Evolutionary conservation across 495 filamentous ascomycete species (phyloP).

Genomic region (Aspergillus haitiensis): DNA sequence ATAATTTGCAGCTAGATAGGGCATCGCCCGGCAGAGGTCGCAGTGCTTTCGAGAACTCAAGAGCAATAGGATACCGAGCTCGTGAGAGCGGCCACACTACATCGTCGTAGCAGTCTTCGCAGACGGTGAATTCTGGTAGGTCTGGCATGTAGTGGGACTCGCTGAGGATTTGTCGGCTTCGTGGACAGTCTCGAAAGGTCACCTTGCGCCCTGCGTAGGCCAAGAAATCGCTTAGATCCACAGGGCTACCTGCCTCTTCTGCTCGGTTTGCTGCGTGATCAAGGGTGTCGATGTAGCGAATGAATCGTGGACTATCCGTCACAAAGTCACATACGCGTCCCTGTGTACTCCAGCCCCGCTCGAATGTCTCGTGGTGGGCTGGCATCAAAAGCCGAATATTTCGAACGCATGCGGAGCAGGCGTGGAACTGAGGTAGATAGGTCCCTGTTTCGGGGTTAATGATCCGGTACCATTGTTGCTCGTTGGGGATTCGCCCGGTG

Average conservation of each 20-base stretch:
- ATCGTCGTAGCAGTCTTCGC: slow-evolving; percentile 69
- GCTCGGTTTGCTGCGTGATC: slow-evolving; percentile 54
- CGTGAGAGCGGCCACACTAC: slow-evolving; percentile 65
- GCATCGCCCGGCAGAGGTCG: slow-evolving; percentile 48
- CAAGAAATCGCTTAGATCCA: slow-evolving; percentile 52
- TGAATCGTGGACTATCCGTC: slow-evolving; percentile 53
- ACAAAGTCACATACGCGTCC: slow-evolving; percentile 52
- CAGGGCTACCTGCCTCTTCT: slow-evolving; percentile 31
- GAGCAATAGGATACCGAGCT: slow-evolving; percentile 52
- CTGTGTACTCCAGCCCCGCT: slow-evolving; percentile 28
- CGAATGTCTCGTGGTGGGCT: slow-evolving; percentile 49
- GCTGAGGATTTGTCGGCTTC: slow-evolving; percentile 48
- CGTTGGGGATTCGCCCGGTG: slow-evolving; percentile 47
- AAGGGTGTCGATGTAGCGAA: slow-evolving; percentile 63
- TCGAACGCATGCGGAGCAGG: slow-evolving; percentile 55
- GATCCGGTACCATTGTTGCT: slow-evolving; percentile 60
- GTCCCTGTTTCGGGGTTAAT: slow-evolving; percentile 52
- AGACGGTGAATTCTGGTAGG: slow-evolving; percentile 65
- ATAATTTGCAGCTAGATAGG: slow-evolving; percentile 65
- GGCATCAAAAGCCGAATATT: slow-evolving; percentile 56
- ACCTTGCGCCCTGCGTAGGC: slow-evolving; percentile 52
- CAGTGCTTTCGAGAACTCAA: slow-evolving; percentile 51
- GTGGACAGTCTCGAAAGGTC: slow-evolving; percentile 53
- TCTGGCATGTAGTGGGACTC: slow-evolving; percentile 64
- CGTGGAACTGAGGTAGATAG: slow-evolving; percentile 56